Evolutionary conservation across 106 monocot genomes (phyloP).

Genomic region (Xerophyta viscosa): DNA sequence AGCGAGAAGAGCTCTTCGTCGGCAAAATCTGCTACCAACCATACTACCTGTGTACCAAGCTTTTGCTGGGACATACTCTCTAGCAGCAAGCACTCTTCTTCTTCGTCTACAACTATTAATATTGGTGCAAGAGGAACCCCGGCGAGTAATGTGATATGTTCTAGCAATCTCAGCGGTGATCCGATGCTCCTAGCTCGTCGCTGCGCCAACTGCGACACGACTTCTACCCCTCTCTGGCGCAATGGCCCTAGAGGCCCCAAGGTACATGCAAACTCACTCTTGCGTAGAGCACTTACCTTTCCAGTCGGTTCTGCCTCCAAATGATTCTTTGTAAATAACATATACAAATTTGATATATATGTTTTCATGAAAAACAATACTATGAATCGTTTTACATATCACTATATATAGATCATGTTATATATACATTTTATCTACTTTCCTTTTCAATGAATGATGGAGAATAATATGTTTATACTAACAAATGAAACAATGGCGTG

Average conservation of each 20-base stretch:
- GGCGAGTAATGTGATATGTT: not conserved
- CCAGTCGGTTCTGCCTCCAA: too few species aligned
- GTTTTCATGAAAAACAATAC: too few species aligned
- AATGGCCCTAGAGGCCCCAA: constrained; percentile 96
- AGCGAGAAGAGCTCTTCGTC: not conserved
- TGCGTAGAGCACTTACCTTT: too few species aligned
- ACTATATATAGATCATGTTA: too few species aligned
- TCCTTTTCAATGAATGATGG: too few species aligned
- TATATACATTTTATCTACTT: not conserved
- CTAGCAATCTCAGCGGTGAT: constrained; percentile 14
- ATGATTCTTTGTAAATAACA: not conserved
- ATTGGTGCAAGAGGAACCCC: not conserved
- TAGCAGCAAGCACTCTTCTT: not conserved
- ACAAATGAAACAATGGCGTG: too few species aligned
- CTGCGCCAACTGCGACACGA: constrained; percentile 97
- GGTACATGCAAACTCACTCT: too few species aligned
- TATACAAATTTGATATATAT: not conserved
- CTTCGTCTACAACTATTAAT: not conserved
- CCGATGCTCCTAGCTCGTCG: constrained; percentile 57
- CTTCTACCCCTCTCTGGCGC: constrained; percentile 91
- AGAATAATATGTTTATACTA: too few species aligned
- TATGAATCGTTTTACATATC: too few species aligned
- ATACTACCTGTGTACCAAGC: constrained; percentile 12
- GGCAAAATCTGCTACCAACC: not conserved
- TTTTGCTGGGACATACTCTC: constrained; percentile 40